Percentiles rank a stretch among this genome's conserved stretches.
phyloP scores from a whole-genome alignment of 176 grass and related monocot genomes.

The Oryza meridionalis region DNA sequence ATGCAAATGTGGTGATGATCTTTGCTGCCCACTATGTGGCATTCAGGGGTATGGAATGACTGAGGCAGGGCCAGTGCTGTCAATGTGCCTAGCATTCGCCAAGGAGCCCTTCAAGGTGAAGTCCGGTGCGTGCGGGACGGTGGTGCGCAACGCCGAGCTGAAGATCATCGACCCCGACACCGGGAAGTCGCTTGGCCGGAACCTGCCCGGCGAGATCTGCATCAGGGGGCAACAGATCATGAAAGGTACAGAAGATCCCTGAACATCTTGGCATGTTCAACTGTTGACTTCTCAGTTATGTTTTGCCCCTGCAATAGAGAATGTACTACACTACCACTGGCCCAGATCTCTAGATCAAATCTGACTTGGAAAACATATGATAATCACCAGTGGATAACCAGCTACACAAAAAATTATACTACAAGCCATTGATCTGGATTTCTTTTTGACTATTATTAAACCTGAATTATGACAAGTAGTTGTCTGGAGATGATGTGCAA shows the following conservation, averaged over 20 bases:
- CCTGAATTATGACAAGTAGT: not conserved
- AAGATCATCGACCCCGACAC: constrained; percentile 71
- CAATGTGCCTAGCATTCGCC: constrained; percentile 77
- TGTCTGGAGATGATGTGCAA: not conserved
- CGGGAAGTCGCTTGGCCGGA: constrained; percentile 47
- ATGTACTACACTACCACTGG: not conserved
- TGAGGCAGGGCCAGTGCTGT: constrained; percentile 72
- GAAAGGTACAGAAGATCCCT: constrained; percentile 56
- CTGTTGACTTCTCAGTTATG: constrained; percentile 3
- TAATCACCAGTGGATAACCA: constrained; percentile 10
- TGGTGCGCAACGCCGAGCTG: constrained; percentile 76
- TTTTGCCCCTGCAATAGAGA: not conserved
- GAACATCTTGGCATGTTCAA: not conserved
- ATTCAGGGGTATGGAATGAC: constrained; percentile 85
- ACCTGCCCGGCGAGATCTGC: constrained; percentile 64
- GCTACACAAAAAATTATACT: not conserved
- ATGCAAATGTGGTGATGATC: not conserved
- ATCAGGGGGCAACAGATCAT: constrained; percentile 80
- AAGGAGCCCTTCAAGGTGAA: constrained; percentile 72
- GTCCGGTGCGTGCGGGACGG: constrained; percentile 70
- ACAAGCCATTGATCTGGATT: not conserved
- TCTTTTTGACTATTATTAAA: not conserved
- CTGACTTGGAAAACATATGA: constrained; percentile 1
- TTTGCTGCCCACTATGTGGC: not conserved
- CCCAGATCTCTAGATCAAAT: constrained; percentile 27